Base-by-base conservation (phyloP, 495 filamentous ascomycete species). In the Trichoderma virens region DNA sequence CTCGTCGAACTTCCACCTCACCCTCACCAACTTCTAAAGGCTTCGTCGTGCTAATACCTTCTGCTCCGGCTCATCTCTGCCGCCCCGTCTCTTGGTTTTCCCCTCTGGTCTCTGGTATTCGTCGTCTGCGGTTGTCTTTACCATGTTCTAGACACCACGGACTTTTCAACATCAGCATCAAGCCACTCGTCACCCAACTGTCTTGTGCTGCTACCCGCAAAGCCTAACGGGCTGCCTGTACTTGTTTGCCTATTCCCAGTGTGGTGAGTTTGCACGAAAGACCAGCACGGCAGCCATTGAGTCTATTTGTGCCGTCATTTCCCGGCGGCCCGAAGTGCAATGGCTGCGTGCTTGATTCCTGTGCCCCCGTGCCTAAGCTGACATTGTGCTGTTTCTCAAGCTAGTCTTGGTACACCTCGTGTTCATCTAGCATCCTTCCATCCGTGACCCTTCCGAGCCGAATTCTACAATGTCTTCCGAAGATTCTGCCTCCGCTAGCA, bases 401-500 rank as follows among this genome's bases (percentile, higher is more conserved):
- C 30, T n/a, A 61, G 18, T 23, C 18, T 28, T 59, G n/a, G 54
- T 18, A 7, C 41, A 45, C 18, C 41, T 5, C 30, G 8, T 13
- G 18, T 3, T 25, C 8, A 20, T 56, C 51, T 38, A 35, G 59
- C 28, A 13, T 62, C 38, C 38, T 28, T 39, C 20, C 27, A 28
- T 31, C 35, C 27, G 32, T 35, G 31, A 16, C 16, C 11, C 14
- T 35, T n/a, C 31, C 60, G 31, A 23, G 9, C 27, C 30, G 60
- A 61, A 13, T 56, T 16, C 4, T 56, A 56, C 25, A 67, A 74
- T 74, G 74, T 72, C 74, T 34, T 67, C 74, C 16, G 65, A 63
- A 51, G 25, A 25, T 7, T 8, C 61, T 41, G 34, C 56, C 16
- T 54, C 61, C 7, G 31, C 62, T 68, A 67, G 66, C 63, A 73